Evolutionary conservation across 371 early-diverging fungal genomes (phyloP), one percentile per base, ranked within the genome.

Genomic region (Mucor indicus): DNA sequence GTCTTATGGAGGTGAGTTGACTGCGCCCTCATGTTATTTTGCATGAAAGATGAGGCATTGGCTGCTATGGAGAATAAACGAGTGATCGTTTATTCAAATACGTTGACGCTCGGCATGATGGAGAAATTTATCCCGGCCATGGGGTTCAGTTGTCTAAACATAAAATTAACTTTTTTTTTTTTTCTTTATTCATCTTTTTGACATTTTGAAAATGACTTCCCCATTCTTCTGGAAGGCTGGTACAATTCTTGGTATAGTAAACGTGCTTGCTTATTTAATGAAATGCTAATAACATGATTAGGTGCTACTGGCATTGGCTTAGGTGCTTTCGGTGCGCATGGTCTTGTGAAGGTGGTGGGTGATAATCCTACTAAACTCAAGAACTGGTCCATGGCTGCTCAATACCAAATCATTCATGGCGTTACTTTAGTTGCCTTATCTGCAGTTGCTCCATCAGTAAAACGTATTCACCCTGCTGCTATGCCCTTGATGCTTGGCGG

Each of bases 291-390:
- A 15, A 19, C 15, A 33, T 20, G 10, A 15, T 35, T 12, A 83
- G 90, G 91, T n/a, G 73, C 80, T 2, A 51, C 85, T 11, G 89
- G 84, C 35, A 74, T 90, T 27, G 77, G 70, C 25, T 64, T 85
- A 10, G 86, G 89, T 13, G 89, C 91, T 7, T 89, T 75, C 67
- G 91, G 91, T 29, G 75, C 87, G 0, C 91, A 91, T 44, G 89
- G 85, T 7, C 69, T 91, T 5, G 76, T 72, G 21, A 87, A 85
- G 50, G 52, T 73, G 11, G 78, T 85, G 25, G 70, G 75, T n/a
- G 73, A 81, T 43, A 79, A 83, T 25, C 67, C 72, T 1, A 75
- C 58, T 25, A 78, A 85, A 49, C 38, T 85, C 38, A 72, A 82
- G 77, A 80, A 70, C 48, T 87, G 89, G 87, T 61, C 63, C 22